Evolutionary conservation across 2,329 filamentous ascomycete genomes (phyloP).

Genomic region (Trichoderma aggressivum): DNA sequence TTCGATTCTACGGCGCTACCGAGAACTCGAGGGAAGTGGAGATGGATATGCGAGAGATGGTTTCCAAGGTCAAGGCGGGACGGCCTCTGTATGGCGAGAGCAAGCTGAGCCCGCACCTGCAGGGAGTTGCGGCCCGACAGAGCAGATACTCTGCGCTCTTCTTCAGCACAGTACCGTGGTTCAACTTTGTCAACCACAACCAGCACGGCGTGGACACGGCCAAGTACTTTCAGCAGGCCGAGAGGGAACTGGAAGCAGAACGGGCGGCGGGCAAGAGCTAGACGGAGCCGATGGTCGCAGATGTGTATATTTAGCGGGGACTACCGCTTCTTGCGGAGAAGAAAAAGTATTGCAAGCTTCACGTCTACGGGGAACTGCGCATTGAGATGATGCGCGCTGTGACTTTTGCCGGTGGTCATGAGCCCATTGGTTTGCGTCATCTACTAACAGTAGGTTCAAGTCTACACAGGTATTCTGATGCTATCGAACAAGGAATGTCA

Average conservation of each 20-base stretch:
- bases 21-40: constrained; percentile 91
- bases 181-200: constrained; percentile 97
- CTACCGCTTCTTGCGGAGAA: neutral
- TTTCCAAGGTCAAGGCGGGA: constrained; percentile 88
- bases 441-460: neutral
- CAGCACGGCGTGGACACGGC: constrained; percentile 96
- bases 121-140: constrained; percentile 88
- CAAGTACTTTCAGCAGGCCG: constrained; percentile 96
- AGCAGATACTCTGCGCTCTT: constrained; percentile 87
- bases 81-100: constrained; percentile 85
- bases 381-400: neutral
- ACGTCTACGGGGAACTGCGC: neutral
- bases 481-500: neutral
- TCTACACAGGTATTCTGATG: neutral
- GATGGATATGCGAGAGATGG: constrained; percentile 98
- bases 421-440: neutral
- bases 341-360: neutral
- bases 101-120: constrained; percentile 78
- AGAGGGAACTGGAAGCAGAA: constrained; percentile 87
- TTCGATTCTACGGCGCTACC: constrained; percentile 91
- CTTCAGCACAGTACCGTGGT: constrained; percentile 85
- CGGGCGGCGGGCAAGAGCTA: constrained; percentile 18
- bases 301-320: constrained; percentile 15
- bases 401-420: neutral
- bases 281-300: too few relatives aligned